phyloP scores from a whole-genome alignment of 768 basidiomycete genomes.

The Mycena olivaceomarginata region DNA sequence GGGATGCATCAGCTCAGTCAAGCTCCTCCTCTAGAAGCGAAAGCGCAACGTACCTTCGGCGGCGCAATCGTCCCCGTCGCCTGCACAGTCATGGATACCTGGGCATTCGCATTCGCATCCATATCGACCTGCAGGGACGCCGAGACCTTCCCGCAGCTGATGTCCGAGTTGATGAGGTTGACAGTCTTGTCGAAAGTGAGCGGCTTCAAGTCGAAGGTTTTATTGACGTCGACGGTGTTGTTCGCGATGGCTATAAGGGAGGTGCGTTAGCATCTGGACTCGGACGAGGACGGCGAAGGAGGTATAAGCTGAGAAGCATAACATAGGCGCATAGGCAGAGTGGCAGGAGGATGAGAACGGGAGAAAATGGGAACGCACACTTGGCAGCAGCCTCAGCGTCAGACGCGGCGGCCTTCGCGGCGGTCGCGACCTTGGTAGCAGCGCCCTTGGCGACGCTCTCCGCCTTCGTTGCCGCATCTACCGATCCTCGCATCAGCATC shows the following conservation, averaged over 20 bases:
- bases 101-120: constrained; percentile 36
- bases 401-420: constrained; percentile 20
- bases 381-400: not conserved
- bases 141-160: constrained; percentile 9
- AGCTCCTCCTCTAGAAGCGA: not conserved
- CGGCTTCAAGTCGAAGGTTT: constrained; percentile 29
- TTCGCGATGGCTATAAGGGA: not conserved
- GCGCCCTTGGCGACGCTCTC: not conserved
- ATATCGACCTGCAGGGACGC: constrained; percentile 29
- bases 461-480: too few species aligned
- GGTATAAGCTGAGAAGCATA: too few species aligned
- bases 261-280: not conserved
- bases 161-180: constrained; percentile 33
- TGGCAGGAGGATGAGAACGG: not conserved
- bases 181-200: constrained; percentile 35
- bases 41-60: constrained; percentile 36
- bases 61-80: constrained; percentile 55
- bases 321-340: too few species aligned
- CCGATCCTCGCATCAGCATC: too few species aligned
- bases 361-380: not conserved
- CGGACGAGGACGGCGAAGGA: too few species aligned
- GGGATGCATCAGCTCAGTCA: too few species aligned
- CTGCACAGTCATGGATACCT: constrained; percentile 44
- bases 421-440: constrained; percentile 20
- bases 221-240: constrained; percentile 35